These are phyloP conservation scores for Plectosphaerella cucumerina DNA, from an alignment of 2,329 filamentous ascomycete genomes.

Conservation along the genomic window DNA sequence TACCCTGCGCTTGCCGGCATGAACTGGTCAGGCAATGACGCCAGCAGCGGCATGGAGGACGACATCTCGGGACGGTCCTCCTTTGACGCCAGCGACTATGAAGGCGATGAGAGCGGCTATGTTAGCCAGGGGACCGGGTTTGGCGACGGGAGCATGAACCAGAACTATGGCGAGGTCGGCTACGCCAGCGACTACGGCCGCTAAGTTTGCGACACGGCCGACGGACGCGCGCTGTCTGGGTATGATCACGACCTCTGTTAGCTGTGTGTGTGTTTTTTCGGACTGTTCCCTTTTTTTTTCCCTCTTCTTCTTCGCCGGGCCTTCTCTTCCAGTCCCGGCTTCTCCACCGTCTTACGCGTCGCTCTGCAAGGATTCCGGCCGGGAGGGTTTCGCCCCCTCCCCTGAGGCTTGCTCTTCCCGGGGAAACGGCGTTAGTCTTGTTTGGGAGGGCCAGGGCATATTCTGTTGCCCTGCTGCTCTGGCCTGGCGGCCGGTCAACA, in stretches of 20 bases:
- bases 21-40: conserved; percentile 67
- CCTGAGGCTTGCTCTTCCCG: neutral
- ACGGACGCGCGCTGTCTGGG: neutral
- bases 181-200: conserved; percentile 50
- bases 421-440: neutral
- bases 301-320: neutral
- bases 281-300: neutral
- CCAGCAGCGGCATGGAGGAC: conserved; percentile 70
- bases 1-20: conserved; percentile 90
- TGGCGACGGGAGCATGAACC: conserved; percentile 51
- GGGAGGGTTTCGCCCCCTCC: neutral
- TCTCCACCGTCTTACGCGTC: neutral
- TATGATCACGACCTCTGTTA: conserved; percentile 1
- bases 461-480: neutral
- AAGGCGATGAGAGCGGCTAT: conserved; percentile 66
- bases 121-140: conserved; percentile 59
- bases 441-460: neutral
- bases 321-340: neutral
- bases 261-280: conserved; percentile 3
- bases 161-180: conserved; percentile 51
- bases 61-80: conserved; percentile 75
- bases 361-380: neutral
- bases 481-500: neutral
- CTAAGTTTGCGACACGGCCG: conserved; percentile 11
- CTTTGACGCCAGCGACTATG: conserved; percentile 77